Evolutionary conservation across 768 basidiomycete species (phyloP), one percentile per base, ranked within the genome.

Genomic region (Tephrocybe sp.): DNA sequence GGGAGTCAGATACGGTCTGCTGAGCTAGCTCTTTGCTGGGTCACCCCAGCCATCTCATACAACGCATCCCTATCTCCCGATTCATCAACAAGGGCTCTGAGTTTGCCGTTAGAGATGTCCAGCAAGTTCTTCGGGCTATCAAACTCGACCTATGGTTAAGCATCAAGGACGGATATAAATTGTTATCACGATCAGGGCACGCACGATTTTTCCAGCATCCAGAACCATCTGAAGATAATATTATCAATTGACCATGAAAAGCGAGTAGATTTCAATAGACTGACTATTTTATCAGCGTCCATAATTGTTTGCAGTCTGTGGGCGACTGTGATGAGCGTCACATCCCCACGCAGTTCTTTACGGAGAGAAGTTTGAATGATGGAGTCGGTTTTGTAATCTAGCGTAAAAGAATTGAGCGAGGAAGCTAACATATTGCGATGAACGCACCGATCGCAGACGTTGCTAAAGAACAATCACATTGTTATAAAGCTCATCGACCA

Each of bases 281-380:
- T 39, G 45, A 78, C 73, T 47, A 78, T 73, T 57, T 73, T 78
- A 69, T 82, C 79, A 63, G 85, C 76, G 68, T 88, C 82, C 65
- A 88, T 82, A 44, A 88, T 80, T 0, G 85, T 87, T 53, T 80
- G 78, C 9, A 88, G 71, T 34, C 85, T 71, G 68, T 90, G 89
- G 5, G 89, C 88, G 39, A 90, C 81, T 5, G 82, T 84, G 25
- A 87, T 69, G 24, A 86, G 63, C 3, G 83, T 85, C 7, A 85
- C 73, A 52, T 83, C 83, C 30, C 77, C 68, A 21, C 71, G 73
- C 57, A 89, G 80, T 61, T 86, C 81, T 50, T 78, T 72, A 18
- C 87, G 76, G 46, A 90, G 83, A 1, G 86, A 83, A 26, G 75
- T 72, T 61, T 90, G 88, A 47, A 89, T 88, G 60, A 85, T 78